Conservation (phyloP, 257 asterid species). For the Solanum paucissectum region DNA sequence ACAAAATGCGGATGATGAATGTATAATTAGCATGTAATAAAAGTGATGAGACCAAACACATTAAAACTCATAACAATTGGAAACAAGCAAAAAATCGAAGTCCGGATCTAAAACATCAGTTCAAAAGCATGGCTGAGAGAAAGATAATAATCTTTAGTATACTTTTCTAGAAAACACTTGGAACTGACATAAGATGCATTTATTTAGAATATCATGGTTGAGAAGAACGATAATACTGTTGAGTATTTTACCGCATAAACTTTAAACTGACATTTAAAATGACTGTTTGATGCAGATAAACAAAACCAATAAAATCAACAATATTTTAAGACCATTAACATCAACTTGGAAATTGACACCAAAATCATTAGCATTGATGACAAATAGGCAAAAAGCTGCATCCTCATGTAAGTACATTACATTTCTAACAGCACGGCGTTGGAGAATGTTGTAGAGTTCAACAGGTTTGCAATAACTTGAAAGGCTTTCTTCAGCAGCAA, state of each 20-base stretch:
- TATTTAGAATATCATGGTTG: neutral
- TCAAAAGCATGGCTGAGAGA: neutral
- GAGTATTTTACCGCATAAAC: neutral
- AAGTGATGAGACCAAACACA: neutral
- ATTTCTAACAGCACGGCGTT: slow-evolving; percentile 76
- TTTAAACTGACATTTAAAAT: neutral
- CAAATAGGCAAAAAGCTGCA: neutral
- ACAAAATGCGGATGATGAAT: neutral
- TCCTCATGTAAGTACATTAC: slow-evolving; percentile 23
- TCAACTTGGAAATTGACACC: neutral
- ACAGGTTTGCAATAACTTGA: slow-evolving; percentile 92
- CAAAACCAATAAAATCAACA: neutral
- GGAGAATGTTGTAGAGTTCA: slow-evolving; percentile 85
- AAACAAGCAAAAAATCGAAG: neutral
- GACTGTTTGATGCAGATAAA: neutral
- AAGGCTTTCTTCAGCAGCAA: slow-evolving; percentile 93
- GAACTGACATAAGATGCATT: neutral
- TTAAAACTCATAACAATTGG: neutral
- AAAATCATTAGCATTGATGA: neutral
- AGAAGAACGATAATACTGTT: neutral
- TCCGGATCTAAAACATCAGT: neutral
- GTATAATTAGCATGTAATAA: neutral
- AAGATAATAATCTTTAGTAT: neutral
- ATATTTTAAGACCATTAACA: neutral
- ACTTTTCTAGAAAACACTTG: neutral